Percentiles rank a stretch among this genome's conserved stretches.
These are phyloP conservation scores for Cucurbita ficifolia DNA, from an alignment of 306 rosid genomes.

Conservation along the genomic window DNA sequence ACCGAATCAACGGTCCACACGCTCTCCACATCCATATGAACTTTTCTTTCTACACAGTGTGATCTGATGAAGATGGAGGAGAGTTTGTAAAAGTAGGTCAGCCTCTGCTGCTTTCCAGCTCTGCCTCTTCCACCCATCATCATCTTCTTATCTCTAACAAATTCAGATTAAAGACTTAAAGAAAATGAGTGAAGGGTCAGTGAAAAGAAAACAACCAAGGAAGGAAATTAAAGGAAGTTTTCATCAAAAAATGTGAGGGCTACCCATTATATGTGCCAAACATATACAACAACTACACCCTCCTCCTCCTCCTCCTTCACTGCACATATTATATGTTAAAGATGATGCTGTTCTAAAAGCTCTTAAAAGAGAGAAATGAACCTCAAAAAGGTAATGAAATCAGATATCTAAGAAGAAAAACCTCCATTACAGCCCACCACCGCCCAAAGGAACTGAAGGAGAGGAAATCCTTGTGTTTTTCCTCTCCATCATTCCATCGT, in stretches of 20 bases:
- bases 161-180: too few species aligned
- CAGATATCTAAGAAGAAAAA: slow-evolving; percentile 7
- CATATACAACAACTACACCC: slow-evolving; percentile 32
- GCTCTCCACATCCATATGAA: background rate
- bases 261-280: slow-evolving; percentile 25
- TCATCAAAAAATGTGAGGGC: slow-evolving; percentile 14
- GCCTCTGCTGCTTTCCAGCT: too few species aligned
- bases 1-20: too few species aligned
- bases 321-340: slow-evolving; percentile 22
- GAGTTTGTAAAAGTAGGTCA: too few species aligned
- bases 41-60: too few species aligned
- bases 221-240: slow-evolving; percentile 2
- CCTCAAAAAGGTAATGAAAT: slow-evolving; percentile 6
- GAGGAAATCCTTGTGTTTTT: slow-evolving; percentile 22
- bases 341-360: slow-evolving; percentile 27
- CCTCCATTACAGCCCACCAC: slow-evolving; percentile 26
- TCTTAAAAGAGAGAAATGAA: slow-evolving; percentile 14
- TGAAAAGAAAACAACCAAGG: background rate
- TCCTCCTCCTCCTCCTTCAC: slow-evolving; percentile 13
- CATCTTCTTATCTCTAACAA: background rate
- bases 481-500: slow-evolving; percentile 14
- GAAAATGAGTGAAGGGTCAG: background rate
- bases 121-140: background rate
- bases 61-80: too few species aligned
- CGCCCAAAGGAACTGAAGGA: slow-evolving; percentile 28